phyloP scores from a whole-genome alignment of 352 stramenopile species.

The Plasmopara muralis region DNA sequence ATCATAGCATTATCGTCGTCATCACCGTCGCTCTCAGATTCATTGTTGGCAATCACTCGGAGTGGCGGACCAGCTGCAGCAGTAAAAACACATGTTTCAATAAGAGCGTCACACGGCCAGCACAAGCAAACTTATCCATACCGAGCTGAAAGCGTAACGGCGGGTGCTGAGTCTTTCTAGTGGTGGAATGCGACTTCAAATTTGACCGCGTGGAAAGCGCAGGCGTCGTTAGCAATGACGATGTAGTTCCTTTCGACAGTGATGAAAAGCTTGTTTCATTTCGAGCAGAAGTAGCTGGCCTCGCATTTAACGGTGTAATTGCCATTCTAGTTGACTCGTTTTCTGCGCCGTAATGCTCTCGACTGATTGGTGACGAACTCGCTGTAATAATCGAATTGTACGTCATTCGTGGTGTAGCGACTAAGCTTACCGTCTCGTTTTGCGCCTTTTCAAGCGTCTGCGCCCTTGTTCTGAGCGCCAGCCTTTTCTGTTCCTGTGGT shows the following conservation, averaged over 20 bases:
- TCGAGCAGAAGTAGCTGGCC: constrained; percentile 7
- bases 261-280: constrained; percentile 30
- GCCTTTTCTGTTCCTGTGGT: constrained; percentile 25
- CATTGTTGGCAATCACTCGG: constrained; percentile 39
- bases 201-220: constrained; percentile 30
- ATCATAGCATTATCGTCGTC: constrained; percentile 43
- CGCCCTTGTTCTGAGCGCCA: constrained; percentile 11
- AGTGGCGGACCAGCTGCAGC: constrained; percentile 28
- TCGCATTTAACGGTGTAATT: constrained; percentile 3
- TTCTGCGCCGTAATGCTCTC: background rate
- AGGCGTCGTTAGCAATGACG: constrained; percentile 38
- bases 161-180: constrained; percentile 31
- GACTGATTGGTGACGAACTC: constrained; percentile 16
- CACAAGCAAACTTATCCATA: constrained; percentile 7
- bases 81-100: constrained; percentile 3
- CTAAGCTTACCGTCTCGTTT: constrained; percentile 2
- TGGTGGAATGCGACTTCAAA: constrained; percentile 46
- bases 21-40: constrained; percentile 24
- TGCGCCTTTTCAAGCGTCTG: constrained; percentile 9
- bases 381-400: background rate
- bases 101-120: background rate
- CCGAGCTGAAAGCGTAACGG: constrained; percentile 38
- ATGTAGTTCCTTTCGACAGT: constrained; percentile 32
- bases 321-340: background rate
- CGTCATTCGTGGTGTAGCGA: constrained; percentile 22